Conservation (phyloP, 176 grass and related monocot species). For the Saccharum spontaneum region DNA sequence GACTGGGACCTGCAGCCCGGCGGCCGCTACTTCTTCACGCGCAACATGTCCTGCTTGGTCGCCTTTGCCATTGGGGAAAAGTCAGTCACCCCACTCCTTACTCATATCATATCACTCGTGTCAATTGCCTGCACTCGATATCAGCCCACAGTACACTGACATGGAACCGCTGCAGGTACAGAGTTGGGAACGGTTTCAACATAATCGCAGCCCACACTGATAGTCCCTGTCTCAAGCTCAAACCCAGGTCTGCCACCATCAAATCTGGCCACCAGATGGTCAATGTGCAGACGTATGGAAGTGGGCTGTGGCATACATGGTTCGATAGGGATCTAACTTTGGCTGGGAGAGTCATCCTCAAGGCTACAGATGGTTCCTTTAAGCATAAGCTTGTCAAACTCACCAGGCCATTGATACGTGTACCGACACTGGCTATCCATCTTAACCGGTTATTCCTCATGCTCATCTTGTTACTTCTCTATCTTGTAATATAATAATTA, state of each 20-base stretch:
- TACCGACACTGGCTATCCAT: slow-evolving; percentile 96
- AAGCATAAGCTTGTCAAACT: slow-evolving; percentile 84
- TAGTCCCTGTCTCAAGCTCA: slow-evolving; percentile 94
- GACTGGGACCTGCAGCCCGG: slow-evolving; percentile 92
- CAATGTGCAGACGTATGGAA: slow-evolving; percentile 89
- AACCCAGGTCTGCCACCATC: slow-evolving; percentile 74
- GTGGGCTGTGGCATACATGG: slow-evolving; percentile 93
- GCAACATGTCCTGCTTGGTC: slow-evolving; percentile 92
- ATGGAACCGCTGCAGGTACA: slow-evolving; percentile 52
- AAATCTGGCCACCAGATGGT: slow-evolving; percentile 84
- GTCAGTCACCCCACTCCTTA: slow-evolving; percentile 42
- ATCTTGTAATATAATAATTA: background rate
- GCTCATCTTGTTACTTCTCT: slow-evolving; percentile 23
- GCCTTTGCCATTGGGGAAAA: slow-evolving; percentile 80
- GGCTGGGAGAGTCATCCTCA: slow-evolving; percentile 86
- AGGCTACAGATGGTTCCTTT: slow-evolving; percentile 71
- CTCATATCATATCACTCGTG: background rate
- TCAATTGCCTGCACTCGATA: background rate
- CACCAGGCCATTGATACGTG: slow-evolving; percentile 75
- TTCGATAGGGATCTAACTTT: slow-evolving; percentile 93
- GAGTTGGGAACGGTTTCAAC: slow-evolving; percentile 73
- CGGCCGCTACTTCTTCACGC: slow-evolving; percentile 97
- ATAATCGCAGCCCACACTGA: slow-evolving; percentile 94
- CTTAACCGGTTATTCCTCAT: slow-evolving; percentile 83
- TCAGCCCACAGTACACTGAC: background rate